A percentile compares a stretch with the other conserved stretches of the same genome.
Conservation (phyloP, 495 filamentous ascomycete genomes). For the Neurospora sp. region DNA sequence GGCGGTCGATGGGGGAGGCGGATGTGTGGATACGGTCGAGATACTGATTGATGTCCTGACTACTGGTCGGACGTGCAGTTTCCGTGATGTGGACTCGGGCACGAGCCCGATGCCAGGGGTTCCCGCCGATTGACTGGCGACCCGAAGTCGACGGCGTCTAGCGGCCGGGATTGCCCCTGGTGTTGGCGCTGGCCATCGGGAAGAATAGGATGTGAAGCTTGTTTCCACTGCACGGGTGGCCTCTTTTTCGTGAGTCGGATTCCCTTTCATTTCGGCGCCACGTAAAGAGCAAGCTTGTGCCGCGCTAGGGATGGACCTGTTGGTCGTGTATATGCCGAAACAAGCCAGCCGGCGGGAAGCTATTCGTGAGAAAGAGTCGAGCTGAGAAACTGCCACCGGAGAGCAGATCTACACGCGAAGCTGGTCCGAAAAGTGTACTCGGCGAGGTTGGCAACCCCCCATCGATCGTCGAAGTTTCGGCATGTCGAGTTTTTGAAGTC, state of each 20-base stretch:
- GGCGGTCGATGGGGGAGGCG: background rate
- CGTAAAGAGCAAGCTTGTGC: background rate
- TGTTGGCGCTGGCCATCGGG: background rate
- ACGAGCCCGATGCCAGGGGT: background rate
- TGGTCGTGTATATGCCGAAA: background rate
- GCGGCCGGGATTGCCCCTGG: background rate
- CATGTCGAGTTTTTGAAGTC: background rate
- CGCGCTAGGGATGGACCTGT: background rate
- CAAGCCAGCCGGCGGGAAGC: background rate
- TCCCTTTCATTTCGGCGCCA: background rate
- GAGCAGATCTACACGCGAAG: background rate
- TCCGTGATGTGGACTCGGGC: background rate
- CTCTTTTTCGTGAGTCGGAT: background rate
- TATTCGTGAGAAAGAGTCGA: background rate
- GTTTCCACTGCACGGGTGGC: background rate
- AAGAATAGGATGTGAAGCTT: background rate
- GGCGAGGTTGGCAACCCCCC: background rate
- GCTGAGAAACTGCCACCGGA: background rate
- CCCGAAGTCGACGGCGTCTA: background rate
- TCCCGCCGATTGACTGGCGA: background rate
- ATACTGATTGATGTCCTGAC: background rate
- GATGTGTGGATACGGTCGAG: background rate
- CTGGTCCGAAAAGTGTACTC: background rate
- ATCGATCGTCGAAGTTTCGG: background rate
- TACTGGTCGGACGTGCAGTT: background rate